phyloP scores from a whole-genome alignment of 2,329 filamentous ascomycete species.

The Stachybotrys echinatus region DNA sequence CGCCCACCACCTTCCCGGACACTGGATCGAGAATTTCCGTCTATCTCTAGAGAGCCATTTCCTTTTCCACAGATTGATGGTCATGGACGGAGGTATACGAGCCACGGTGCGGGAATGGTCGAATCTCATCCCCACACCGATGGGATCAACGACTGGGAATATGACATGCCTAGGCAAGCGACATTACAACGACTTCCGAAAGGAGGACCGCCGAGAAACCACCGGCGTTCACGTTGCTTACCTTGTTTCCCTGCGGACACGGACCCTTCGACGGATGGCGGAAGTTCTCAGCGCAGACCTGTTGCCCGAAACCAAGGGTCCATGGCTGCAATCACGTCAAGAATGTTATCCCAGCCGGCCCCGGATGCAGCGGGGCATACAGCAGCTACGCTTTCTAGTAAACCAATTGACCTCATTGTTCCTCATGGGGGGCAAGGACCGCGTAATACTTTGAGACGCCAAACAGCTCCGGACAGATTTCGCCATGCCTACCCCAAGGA shows the following conservation, averaged over 20 bases:
- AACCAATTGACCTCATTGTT: background rate
- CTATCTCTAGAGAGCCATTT: background rate
- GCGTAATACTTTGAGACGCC: background rate
- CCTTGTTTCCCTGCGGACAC: constrained; percentile 21
- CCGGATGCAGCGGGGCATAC: background rate
- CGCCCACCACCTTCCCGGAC: background rate
- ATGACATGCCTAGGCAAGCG: background rate
- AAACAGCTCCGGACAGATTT: background rate
- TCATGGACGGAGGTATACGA: background rate
- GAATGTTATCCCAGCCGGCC: background rate
- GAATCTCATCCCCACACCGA: background rate
- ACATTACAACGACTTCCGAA: background rate
- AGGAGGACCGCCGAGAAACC: background rate
- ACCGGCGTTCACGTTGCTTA: constrained; percentile 14
- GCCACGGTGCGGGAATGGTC: background rate
- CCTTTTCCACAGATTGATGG: background rate
- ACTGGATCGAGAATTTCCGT: background rate
- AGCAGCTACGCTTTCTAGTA: background rate
- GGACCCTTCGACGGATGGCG: constrained; percentile 15
- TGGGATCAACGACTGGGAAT: background rate
- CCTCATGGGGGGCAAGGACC: background rate
- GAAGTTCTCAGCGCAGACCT: constrained; percentile 15
- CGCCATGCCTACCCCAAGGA: background rate
- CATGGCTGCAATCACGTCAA: background rate
- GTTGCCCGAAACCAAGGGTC: constrained; percentile 4